Percentiles rank a stretch among this genome's conserved stretches.
phyloP scores from a whole-genome alignment of 352 stramenopile genomes.

The Globisporangium barbulae region DNA sequence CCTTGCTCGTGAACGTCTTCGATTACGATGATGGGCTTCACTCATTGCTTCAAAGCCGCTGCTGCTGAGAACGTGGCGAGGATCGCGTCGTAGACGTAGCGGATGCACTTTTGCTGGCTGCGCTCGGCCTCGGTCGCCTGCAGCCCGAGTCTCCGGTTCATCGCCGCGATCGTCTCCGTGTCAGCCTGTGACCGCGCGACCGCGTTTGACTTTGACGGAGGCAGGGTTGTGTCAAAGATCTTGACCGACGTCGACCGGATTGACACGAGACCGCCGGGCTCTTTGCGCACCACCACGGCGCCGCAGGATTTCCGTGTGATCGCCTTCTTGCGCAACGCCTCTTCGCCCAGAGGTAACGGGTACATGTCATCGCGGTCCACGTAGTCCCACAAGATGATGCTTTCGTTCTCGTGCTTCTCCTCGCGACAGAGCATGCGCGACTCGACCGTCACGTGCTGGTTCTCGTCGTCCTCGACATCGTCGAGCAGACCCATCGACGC shows the following conservation, averaged over 20 bases:
- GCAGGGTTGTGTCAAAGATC: conserved; percentile 39
- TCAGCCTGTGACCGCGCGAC: conserved; percentile 9
- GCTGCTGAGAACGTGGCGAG: conserved; percentile 7
- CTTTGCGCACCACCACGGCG: conserved; percentile 36
- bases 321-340: conserved; percentile 16
- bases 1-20: not conserved
- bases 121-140: conserved; percentile 53
- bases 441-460: conserved; percentile 48
- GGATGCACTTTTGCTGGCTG: conserved; percentile 42
- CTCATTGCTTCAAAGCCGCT: not conserved
- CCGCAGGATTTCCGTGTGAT: conserved; percentile 56
- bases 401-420: conserved; percentile 26
- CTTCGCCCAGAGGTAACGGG: conserved; percentile 19
- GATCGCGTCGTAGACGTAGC: conserved; percentile 53
- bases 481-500: conserved; percentile 40
- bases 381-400: conserved; percentile 62
- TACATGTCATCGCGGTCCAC: conserved; percentile 61
- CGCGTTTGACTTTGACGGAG: conserved; percentile 7
- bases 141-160: conserved; percentile 45
- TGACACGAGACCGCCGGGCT: conserved; percentile 44
- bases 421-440: conserved; percentile 53
- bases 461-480: conserved; percentile 14
- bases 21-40: not conserved
- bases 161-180: conserved; percentile 29
- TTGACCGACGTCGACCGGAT: conserved; percentile 60